These are phyloP conservation scores for Ophiocordyceps unilateralis DNA, from an alignment of 2,329 filamentous ascomycete species.

Conservation along the genomic window DNA sequence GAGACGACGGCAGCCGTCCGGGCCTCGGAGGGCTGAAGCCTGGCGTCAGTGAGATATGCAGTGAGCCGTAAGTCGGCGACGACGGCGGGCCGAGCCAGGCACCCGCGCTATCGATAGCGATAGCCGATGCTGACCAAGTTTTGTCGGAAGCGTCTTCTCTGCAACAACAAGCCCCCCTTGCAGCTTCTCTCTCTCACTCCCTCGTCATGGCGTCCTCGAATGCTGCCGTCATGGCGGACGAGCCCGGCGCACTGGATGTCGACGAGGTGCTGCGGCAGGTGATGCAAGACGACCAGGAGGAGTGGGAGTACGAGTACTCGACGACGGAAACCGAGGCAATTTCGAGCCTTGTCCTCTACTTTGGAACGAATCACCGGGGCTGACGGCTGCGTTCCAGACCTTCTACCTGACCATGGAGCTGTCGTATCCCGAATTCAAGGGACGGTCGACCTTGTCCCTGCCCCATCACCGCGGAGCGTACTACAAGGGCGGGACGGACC, in stretches of 20 bases:
- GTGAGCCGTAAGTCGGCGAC: too few species aligned
- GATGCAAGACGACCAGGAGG: slow-evolving; percentile 29
- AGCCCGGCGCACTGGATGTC: slow-evolving; percentile 11
- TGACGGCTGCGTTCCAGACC: slow-evolving; percentile 18
- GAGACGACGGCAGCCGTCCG: too few species aligned
- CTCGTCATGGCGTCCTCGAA: not conserved
- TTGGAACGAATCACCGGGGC: not conserved
- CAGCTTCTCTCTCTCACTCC: not conserved
- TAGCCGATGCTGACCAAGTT: too few species aligned
- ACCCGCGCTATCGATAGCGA: slow-evolving; percentile 1
- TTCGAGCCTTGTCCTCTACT: not conserved
- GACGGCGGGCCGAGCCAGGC: not conserved
- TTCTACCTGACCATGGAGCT: slow-evolving; percentile 48
- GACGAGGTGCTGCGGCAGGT: slow-evolving; percentile 12
- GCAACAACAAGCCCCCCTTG: too few species aligned
- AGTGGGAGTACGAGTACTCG: slow-evolving; percentile 54
- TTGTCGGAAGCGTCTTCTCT: not conserved
- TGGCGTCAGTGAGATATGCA: too few species aligned
- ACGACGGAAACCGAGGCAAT: slow-evolving; percentile 41
- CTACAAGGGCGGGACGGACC: slow-evolving; percentile 23
- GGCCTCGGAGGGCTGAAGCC: too few species aligned
- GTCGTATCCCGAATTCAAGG: slow-evolving; percentile 40
- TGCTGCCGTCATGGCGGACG: not conserved
- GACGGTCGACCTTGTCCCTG: slow-evolving; percentile 20
- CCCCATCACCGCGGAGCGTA: slow-evolving; percentile 28